Percentiles rank a stretch among this genome's conserved stretches.
Evolutionary conservation across 1,284 basidiomycete species (phyloP).

Genomic region (Melampsora larici-populina): DNA sequence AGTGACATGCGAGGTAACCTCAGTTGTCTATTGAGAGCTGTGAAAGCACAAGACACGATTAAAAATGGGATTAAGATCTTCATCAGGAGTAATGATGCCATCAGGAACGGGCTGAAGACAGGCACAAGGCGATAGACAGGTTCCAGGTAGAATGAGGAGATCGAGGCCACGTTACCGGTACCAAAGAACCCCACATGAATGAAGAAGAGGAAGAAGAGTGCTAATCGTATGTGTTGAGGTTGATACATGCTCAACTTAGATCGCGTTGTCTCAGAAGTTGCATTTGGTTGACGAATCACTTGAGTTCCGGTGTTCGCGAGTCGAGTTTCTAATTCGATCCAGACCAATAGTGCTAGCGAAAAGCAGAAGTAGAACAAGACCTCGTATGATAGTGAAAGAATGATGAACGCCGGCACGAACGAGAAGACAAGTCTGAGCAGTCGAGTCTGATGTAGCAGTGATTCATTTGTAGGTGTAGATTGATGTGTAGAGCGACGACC

Average conservation of each 20-base stretch:
- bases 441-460: constrained; percentile 8
- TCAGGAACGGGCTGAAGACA: constrained; percentile 79
- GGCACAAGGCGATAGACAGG: constrained; percentile 85
- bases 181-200: constrained; percentile 85
- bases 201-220: constrained; percentile 78
- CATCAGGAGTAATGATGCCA: constrained; percentile 69
- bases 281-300: not conserved
- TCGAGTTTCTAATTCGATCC: constrained; percentile 67
- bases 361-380: constrained; percentile 74
- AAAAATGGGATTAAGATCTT: constrained; percentile 78
- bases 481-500: not conserved
- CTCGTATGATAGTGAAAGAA: constrained; percentile 78
- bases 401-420: constrained; percentile 72
- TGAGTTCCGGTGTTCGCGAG: constrained; percentile 47
- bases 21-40: constrained; percentile 59
- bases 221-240: constrained; percentile 68
- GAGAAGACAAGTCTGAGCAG: constrained; percentile 54
- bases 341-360: constrained; percentile 63
- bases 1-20: constrained; percentile 22
- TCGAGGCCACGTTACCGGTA: constrained; percentile 63
- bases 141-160: constrained; percentile 75
- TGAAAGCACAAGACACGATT: constrained; percentile 67
- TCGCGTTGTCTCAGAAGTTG: not conserved
- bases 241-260: constrained; percentile 54
- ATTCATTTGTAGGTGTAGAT: constrained; percentile 60